Evolutionary conservation across 1,284 basidiomycete genomes (phyloP).

Genomic region (Naganishia sp.): DNA sequence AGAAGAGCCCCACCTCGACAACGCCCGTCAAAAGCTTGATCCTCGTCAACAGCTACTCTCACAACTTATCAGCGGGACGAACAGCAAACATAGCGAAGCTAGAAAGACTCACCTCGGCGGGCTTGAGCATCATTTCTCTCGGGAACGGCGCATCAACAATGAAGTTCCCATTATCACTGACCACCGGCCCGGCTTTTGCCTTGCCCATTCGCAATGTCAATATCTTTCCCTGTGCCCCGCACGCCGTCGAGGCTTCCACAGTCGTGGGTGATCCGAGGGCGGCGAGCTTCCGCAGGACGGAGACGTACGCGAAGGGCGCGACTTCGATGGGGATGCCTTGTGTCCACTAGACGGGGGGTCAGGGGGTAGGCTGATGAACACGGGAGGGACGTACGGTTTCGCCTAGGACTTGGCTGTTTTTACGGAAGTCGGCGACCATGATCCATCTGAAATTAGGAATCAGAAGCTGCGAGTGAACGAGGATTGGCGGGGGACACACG

Average conservation of each 20-base stretch:
- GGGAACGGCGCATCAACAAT: conserved; percentile 89
- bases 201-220: conserved; percentile 73
- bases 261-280: conserved; percentile 57
- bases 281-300: conserved; percentile 68
- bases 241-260: conserved; percentile 31
- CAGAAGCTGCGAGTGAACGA: neutral
- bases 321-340: conserved; percentile 95
- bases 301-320: conserved; percentile 91
- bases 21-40: conserved; percentile 94
- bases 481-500: conserved; percentile 56
- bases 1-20: conserved; percentile 95
- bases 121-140: conserved; percentile 67
- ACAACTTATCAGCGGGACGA: conserved; percentile 4
- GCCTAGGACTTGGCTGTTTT: conserved; percentile 80
- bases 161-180: conserved; percentile 94
- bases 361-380: neutral
- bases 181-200: conserved; percentile 74
- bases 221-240: conserved; percentile 56
- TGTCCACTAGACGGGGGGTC: conserved; percentile 62
- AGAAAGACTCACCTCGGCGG: conserved; percentile 61
- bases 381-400: conserved; percentile 64
- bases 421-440: conserved; percentile 93
- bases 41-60: conserved; percentile 63
- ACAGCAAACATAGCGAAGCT: neutral
- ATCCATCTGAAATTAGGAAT: conserved; percentile 64